Evolutionary conservation across 805 yeast genomes (phyloP).

Genomic region (Blastobotrys peoriensis): DNA sequence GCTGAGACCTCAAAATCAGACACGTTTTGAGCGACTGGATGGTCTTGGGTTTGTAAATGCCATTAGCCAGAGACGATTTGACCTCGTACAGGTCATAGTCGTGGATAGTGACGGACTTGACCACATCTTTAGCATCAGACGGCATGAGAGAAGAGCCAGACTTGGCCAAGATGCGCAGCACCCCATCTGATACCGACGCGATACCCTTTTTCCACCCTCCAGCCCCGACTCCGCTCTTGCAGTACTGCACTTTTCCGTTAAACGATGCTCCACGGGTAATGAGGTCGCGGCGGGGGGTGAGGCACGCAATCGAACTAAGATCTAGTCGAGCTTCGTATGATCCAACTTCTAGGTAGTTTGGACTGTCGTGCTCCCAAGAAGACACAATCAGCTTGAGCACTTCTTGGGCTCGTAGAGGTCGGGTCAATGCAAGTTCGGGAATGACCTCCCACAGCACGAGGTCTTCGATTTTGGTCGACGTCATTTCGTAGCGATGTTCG

Average conservation of each 20-base stretch:
- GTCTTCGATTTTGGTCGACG: conserved; percentile 9
- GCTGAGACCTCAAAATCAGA: conserved; percentile 23
- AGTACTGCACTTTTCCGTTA: conserved; percentile 11
- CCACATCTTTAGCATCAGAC: conserved; percentile 4
- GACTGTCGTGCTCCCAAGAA: conserved; percentile 4
- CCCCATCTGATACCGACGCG: conserved; percentile 1
- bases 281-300: conserved; percentile 29
- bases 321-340: conserved; percentile 19
- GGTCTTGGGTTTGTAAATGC: conserved; percentile 9
- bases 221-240: conserved; percentile 3
- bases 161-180: background rate
- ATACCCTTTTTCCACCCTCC: conserved; percentile 14
- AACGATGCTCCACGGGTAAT: conserved; percentile 16
- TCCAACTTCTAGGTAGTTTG: conserved; percentile 19
- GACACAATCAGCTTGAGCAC: conserved; percentile 8
- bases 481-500: conserved; percentile 28
- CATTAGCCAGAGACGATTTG: conserved; percentile 18
- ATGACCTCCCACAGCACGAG: conserved; percentile 26
- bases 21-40: conserved; percentile 18
- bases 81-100: conserved; percentile 17
- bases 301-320: conserved; percentile 25
- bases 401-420: conserved; percentile 27
- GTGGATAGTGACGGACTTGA: conserved; percentile 9
- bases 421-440: conserved; percentile 15
- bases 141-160: background rate